These are phyloP conservation scores for Ganoderma resinaceum DNA, from an alignment of 1,284 basidiomycete species.

Conservation along the genomic window DNA sequence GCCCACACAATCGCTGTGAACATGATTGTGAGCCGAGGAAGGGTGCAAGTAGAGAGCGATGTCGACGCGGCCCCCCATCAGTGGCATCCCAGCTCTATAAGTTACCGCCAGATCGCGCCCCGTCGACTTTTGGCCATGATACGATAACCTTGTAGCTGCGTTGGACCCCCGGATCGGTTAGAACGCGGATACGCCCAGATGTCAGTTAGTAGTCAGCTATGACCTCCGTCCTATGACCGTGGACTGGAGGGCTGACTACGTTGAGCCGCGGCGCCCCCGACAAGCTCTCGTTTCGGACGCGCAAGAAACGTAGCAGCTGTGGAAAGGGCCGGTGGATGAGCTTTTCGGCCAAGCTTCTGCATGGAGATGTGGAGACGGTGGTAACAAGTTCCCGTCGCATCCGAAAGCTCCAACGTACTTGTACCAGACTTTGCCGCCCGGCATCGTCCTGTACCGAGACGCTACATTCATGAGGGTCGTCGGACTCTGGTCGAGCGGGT, in stretches of 20 bases:
- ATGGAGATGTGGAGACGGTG: too few relatives aligned
- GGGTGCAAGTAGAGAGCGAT: too few relatives aligned
- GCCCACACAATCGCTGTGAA: not conserved
- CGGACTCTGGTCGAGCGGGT: too few relatives aligned
- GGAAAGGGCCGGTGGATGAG: not conserved
- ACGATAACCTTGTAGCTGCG: conserved; percentile 1
- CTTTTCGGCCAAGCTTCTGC: not conserved
- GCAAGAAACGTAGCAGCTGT: not conserved
- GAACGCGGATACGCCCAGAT: not conserved
- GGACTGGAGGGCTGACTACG: not conserved
- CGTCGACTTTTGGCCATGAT: not conserved
- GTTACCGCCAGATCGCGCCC: not conserved
- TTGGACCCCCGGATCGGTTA: not conserved
- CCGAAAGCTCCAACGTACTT: not conserved
- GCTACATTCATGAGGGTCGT: too few relatives aligned
- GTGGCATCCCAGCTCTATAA: not conserved
- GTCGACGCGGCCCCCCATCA: not conserved
- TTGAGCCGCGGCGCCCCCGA: not conserved
- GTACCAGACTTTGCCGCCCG: too few relatives aligned
- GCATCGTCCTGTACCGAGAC: too few relatives aligned
- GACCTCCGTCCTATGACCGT: not conserved
- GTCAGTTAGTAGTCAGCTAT: not conserved
- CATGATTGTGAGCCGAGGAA: not conserved
- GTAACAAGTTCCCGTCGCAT: not conserved
- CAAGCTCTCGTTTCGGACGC: not conserved